Base-by-base conservation (phyloP, 73 alveolate species). In the Paramecium tetraurelia region DNA sequence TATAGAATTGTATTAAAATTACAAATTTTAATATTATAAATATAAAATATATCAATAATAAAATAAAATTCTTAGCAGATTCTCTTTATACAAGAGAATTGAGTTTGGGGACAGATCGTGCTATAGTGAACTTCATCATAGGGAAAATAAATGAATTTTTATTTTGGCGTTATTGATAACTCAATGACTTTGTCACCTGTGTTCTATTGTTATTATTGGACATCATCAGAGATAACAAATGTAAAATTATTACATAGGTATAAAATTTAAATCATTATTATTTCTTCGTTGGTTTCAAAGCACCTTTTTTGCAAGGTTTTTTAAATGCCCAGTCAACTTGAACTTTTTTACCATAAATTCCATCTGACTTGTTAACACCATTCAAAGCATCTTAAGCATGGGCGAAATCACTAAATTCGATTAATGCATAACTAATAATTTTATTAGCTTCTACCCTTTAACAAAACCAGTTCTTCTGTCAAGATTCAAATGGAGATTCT, bases 301-400 rank as follows among this genome's bases (percentile, higher is more conserved):
- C 92, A 14, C 85, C 68, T 63, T 31, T 35, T 59, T 59, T 86
- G 3, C 68, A 27, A 11, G 93, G 93, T 59, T 75, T 89, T 84
- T 95, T 96, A 80, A 95, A 96, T 36, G 98, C 99, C 96, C 95
- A 96, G 89, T 95, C 98, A 31, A 95, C 97, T 33, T 92, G 89
- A 12, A 96, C 89, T 21, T 70, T 44, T 48, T 86, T 83, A 12
- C 96, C 98, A 7, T 71, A 36, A 35, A 96, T 50, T 57, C 83
- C 83, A 59, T 53, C 29, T 40, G 80, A 59, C 29, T 53, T 58
- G 21, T 59, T 63, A 95, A 97, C 70, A 44, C 93, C 96, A 29
- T 92, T 90, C 31, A 97, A 88, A 7, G 98, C 98, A 84, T 72
- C 93, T 41, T 87, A 43, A 10, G 98, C 99, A 38, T 95, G 95